These are phyloP conservation scores for Paramyrothecium roridum DNA, from an alignment of 2,329 filamentous ascomycete species.

Conservation along the genomic window DNA sequence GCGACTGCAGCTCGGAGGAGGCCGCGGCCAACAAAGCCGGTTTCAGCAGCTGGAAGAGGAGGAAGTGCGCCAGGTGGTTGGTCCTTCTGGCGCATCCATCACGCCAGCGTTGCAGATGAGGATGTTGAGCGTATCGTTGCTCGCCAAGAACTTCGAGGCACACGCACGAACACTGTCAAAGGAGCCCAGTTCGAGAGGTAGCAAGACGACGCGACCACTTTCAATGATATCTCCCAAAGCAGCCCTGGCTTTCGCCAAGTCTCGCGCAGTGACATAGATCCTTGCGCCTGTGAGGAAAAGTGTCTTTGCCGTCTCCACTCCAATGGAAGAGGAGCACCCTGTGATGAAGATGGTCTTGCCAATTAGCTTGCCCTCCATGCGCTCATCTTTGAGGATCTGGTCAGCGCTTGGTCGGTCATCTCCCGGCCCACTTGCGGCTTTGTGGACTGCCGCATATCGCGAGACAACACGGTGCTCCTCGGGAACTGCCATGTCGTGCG, in stretches of 20 bases:
- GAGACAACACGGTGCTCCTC: no score
- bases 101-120: conserved; percentile 43
- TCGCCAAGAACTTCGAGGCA: conserved; percentile 12
- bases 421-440: conserved; percentile 22
- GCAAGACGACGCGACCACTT: conserved; percentile 9
- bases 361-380: conserved; percentile 22
- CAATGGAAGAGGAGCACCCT: conserved; percentile 39
- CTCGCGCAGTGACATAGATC: conserved; percentile 18
- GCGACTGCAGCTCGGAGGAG: conserved; percentile 14
- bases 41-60: conserved; percentile 37
- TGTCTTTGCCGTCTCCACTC: conserved; percentile 40
- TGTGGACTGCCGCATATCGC: conserved; percentile 28
- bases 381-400: conserved; percentile 32
- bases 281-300: conserved; percentile 32
- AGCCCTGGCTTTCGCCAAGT: conserved; percentile 15
- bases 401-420: conserved; percentile 35
- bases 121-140: conserved; percentile 20
- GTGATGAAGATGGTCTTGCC: conserved; percentile 39
- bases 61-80: conserved; percentile 41
- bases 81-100: conserved; percentile 31
- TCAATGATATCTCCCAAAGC: conserved; percentile 12
- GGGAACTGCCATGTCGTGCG: no score
- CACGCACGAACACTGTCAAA: conserved; percentile 19
- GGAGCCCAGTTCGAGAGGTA: conserved; percentile 19
- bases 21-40: conserved; percentile 28